Evolutionary conservation across 2,329 filamentous ascomycete species (phyloP).

Genomic region (Nemania abortiva): DNA sequence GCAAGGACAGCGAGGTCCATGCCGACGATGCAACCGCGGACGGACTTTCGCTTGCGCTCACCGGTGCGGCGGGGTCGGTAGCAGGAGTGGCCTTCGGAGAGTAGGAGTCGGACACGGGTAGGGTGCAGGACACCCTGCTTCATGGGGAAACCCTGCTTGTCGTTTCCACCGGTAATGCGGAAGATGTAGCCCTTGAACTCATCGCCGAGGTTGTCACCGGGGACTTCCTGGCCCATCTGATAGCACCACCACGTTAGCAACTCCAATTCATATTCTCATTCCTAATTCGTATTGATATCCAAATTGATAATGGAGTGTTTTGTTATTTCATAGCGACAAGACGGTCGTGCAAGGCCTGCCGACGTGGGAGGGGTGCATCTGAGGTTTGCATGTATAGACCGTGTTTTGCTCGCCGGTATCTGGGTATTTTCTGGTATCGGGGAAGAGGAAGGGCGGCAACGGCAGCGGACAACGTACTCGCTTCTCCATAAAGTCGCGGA

Average conservation of each 20-base stretch:
- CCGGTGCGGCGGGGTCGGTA: slow-evolving; percentile 97
- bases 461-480: slow-evolving; percentile 70
- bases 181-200: slow-evolving; percentile 99
- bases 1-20: slow-evolving; percentile 95
- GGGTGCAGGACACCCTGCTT: slow-evolving; percentile 99
- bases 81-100: slow-evolving; percentile 97
- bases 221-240: slow-evolving; percentile 90
- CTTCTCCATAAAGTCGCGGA: slow-evolving; percentile 99
- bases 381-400: slow-evolving; percentile 1
- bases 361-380: not conserved
- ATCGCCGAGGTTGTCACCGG: slow-evolving; percentile 94
- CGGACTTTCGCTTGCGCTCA: slow-evolving; percentile 99
- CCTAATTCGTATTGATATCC: not conserved
- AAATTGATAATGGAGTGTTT: not conserved
- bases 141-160: slow-evolving; percentile 99
- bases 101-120: slow-evolving; percentile 97
- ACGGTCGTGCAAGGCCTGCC: slow-evolving; percentile 44
- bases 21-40: slow-evolving; percentile 98
- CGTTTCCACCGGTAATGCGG: slow-evolving; percentile 99
- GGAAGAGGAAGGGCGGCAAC: slow-evolving; percentile 22
- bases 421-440: slow-evolving; percentile 32
- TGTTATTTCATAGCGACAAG: slow-evolving; percentile 22
- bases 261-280: slow-evolving; percentile 23
- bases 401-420: slow-evolving; percentile 15
- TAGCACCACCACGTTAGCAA: slow-evolving; percentile 52